Evolutionary conservation across 1,284 basidiomycete species (phyloP).

Genomic region (Sporisorium sorghi): DNA sequence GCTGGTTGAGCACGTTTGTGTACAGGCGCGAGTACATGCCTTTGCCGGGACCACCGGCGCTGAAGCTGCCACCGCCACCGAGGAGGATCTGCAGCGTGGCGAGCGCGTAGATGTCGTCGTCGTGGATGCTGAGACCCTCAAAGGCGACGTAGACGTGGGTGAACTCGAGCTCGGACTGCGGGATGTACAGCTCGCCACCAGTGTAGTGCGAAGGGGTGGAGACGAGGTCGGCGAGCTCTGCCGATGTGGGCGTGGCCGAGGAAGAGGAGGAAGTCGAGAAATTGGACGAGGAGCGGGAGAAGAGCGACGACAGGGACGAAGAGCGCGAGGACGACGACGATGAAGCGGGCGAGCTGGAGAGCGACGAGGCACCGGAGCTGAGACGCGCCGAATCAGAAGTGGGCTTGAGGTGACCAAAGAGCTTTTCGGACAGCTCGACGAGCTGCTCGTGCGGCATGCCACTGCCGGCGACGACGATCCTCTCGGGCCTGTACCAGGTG

Average conservation of each 20-base stretch:
- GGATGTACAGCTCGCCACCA: slow-evolving; percentile 81
- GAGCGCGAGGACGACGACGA: slow-evolving; percentile 71
- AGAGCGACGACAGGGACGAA: slow-evolving; percentile 67
- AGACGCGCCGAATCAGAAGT: slow-evolving; percentile 13
- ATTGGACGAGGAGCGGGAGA: slow-evolving; percentile 72
- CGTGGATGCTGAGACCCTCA: slow-evolving; percentile 90
- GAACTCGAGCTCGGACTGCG: slow-evolving; percentile 78
- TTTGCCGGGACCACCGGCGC: slow-evolving; percentile 95
- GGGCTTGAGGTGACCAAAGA: slow-evolving; percentile 77
- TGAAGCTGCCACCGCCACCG: slow-evolving; percentile 94
- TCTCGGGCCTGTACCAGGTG: slow-evolving; percentile 90
- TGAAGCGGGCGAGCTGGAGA: slow-evolving; percentile 34
- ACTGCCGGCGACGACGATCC: slow-evolving; percentile 92
- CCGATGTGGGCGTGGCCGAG: slow-evolving; percentile 42
- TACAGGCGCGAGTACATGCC: slow-evolving; percentile 98
- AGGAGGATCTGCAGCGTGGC: slow-evolving; percentile 95
- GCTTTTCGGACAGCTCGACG: slow-evolving; percentile 83
- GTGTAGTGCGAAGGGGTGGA: slow-evolving; percentile 78
- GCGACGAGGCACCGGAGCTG: slow-evolving; percentile 22
- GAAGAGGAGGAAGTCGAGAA: slow-evolving; percentile 55
- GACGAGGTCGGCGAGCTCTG: slow-evolving; percentile 64
- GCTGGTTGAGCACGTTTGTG: slow-evolving; percentile 95
- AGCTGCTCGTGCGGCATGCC: slow-evolving; percentile 91
- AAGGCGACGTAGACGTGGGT: slow-evolving; percentile 93
- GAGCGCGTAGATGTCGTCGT: slow-evolving; percentile 92